Base-by-base conservation (phyloP, 2,329 filamentous ascomycete genomes). In the Aspergillus unguis region DNA sequence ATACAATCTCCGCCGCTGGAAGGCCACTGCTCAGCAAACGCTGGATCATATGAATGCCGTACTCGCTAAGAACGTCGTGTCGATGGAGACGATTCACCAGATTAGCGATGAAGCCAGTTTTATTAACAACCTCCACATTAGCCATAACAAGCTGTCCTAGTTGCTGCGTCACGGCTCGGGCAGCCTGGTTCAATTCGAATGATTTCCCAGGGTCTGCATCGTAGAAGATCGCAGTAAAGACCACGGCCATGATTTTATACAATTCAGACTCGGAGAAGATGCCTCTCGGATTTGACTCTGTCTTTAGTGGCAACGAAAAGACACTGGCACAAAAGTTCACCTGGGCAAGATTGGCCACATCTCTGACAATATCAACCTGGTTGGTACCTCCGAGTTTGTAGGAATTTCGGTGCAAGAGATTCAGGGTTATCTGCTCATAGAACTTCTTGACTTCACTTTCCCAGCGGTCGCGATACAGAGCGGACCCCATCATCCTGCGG, bases 241-340 rank as follows among this genome's bases (percentile, higher is more conserved):
- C 74, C 29, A 75, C 68, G 5, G 77, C 72, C 70, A 82, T 74
- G 58, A 83, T 72, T 50, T 78, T 68, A 58, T 81, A 80, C 10
- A 84, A 67, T 54, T 83, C 77, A 9, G 73, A 65, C 58, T 83
- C 80, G 1, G 76, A 78, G 61, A 80, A 81, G 31, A 81, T 66
- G 11, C 79, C 80, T 46, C 67, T 64, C 1, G 78, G 78, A 17
- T 76, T 74, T 3, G 76, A 70, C 2, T 75, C 72, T 0, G 78
- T 81, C 65, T 83, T 83, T 31, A 83, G 65, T 0, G 81, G 80
- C 5, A 84, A 65, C 58, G 75, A 77, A 67, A 82, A 83, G 26
- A 84, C 65, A 50, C 77, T 76, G 0, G 80, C 72, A 51, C 74
- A 76, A 63, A 84, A 83, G 62, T 81, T 77, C 3, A 80, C 75